Evolutionary conservation across 1,284 basidiomycete genomes (phyloP).

Genomic region (Irpex rosettiformis): DNA sequence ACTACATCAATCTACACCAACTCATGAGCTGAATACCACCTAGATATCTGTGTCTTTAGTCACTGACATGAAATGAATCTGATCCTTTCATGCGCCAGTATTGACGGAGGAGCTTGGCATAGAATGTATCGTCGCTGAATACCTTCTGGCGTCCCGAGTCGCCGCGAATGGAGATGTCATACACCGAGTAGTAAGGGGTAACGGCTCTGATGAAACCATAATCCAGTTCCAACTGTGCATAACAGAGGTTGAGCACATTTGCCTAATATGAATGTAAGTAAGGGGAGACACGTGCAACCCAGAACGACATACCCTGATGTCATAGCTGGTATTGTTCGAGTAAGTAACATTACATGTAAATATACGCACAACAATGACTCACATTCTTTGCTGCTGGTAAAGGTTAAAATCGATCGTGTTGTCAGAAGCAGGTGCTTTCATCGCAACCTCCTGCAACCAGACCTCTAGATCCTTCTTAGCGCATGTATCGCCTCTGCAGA

Average conservation of each 20-base stretch:
- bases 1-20: slow-evolving; percentile 36
- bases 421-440: slow-evolving; percentile 34
- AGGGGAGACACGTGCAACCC: neutral
- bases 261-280: slow-evolving; percentile 27
- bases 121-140: slow-evolving; percentile 29
- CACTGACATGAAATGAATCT: slow-evolving; percentile 26
- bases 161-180: slow-evolving; percentile 34
- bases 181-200: slow-evolving; percentile 44
- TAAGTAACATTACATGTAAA: neutral
- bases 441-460: slow-evolving; percentile 40
- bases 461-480: slow-evolving; percentile 35
- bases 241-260: slow-evolving; percentile 43
- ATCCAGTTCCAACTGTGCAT: slow-evolving; percentile 49
- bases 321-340: slow-evolving; percentile 27
- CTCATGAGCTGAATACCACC: neutral
- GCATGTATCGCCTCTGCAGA: slow-evolving; percentile 44
- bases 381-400: slow-evolving; percentile 40
- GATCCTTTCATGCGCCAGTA: slow-evolving; percentile 31
- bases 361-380: slow-evolving; percentile 15
- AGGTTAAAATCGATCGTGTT: slow-evolving; percentile 40
- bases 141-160: slow-evolving; percentile 30
- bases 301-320: slow-evolving; percentile 34
- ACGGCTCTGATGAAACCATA: slow-evolving; percentile 41
- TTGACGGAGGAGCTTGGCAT: slow-evolving; percentile 33
- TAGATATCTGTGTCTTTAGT: neutral